These are phyloP conservation scores for Trichoderma koningiopsis DNA, from an alignment of 2,329 filamentous ascomycete genomes.

Conservation along the genomic window DNA sequence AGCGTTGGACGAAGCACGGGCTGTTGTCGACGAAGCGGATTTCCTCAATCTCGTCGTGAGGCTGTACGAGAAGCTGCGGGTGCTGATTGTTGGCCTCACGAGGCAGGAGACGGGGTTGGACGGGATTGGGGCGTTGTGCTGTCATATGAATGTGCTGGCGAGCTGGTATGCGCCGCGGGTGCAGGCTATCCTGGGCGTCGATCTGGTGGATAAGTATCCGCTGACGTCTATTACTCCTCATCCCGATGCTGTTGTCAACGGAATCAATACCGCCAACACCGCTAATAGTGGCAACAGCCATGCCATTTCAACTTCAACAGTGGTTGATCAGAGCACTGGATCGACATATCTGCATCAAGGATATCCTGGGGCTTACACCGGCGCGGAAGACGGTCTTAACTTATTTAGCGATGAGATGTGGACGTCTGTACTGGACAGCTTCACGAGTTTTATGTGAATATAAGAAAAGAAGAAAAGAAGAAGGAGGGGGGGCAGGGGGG, in stretches of 20 bases:
- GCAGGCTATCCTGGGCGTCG: slow-evolving; percentile 4
- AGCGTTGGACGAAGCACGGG: slow-evolving; percentile 9
- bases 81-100: slow-evolving; percentile 11
- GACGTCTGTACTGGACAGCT: slow-evolving; percentile 4
- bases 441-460: neutral
- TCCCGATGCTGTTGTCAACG: neutral
- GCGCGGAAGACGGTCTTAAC: neutral
- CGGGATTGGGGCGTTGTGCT: slow-evolving; percentile 9
- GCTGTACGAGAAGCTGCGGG: slow-evolving; percentile 17
- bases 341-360: neutral
- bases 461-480: neutral
- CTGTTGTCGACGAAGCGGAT: slow-evolving; percentile 20
- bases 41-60: slow-evolving; percentile 5
- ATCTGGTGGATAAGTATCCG: neutral
- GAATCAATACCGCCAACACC: neutral
- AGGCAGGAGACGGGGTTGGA: slow-evolving; percentile 4
- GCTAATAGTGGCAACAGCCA: neutral
- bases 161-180: slow-evolving; percentile 11
- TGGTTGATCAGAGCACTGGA: neutral
- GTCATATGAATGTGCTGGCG: slow-evolving; percentile 10
- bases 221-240: neutral
- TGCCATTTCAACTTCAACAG: neutral
- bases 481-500: no score
- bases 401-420: slow-evolving; percentile 12
- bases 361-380: neutral